phyloP scores from a whole-genome alignment of 495 filamentous ascomycete genomes.

The Penicillium herquei region DNA sequence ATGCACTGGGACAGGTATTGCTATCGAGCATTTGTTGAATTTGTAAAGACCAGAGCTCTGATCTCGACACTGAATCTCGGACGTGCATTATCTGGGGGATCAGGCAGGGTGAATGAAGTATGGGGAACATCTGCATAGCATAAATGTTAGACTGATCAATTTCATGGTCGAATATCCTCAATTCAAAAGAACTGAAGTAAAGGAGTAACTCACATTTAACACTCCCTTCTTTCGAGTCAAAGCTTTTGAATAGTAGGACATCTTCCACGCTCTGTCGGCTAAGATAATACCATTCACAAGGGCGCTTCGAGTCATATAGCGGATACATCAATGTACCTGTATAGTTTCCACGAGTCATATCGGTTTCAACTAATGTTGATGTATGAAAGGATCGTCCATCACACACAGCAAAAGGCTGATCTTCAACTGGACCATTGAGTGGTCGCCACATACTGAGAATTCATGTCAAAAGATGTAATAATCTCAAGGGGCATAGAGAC shows the following conservation, averaged over 20 bases:
- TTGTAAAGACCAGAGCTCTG: slow-evolving; percentile 19
- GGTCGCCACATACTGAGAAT: slow-evolving; percentile 30
- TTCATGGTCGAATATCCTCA: not conserved
- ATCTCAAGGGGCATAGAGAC: not conserved
- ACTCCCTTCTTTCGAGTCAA: slow-evolving; percentile 20
- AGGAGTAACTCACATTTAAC: slow-evolving; percentile 8
- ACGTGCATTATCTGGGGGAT: not conserved
- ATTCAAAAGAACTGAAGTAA: too few relatives aligned
- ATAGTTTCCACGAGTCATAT: slow-evolving; percentile 14
- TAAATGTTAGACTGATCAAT: not conserved
- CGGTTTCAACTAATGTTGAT: slow-evolving; percentile 20
- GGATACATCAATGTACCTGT: slow-evolving; percentile 24
- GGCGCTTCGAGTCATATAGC: slow-evolving; percentile 12
- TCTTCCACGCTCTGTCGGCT: slow-evolving; percentile 26
- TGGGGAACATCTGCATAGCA: slow-evolving; percentile 15
- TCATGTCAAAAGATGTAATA: too few relatives aligned
- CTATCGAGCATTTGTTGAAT: too few relatives aligned
- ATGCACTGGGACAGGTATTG: too few relatives aligned
- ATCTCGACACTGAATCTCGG: slow-evolving; percentile 19
- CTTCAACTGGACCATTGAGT: slow-evolving; percentile 20
- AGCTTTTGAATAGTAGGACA: slow-evolving; percentile 32
- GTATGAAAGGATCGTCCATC: slow-evolving; percentile 24
- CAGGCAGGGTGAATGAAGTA: slow-evolving; percentile 10
- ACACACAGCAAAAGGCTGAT: slow-evolving; percentile 33
- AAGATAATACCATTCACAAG: slow-evolving; percentile 30